phyloP scores from a whole-genome alignment of 371 early-diverging fungal species.

The Mucor ambiguus region DNA sequence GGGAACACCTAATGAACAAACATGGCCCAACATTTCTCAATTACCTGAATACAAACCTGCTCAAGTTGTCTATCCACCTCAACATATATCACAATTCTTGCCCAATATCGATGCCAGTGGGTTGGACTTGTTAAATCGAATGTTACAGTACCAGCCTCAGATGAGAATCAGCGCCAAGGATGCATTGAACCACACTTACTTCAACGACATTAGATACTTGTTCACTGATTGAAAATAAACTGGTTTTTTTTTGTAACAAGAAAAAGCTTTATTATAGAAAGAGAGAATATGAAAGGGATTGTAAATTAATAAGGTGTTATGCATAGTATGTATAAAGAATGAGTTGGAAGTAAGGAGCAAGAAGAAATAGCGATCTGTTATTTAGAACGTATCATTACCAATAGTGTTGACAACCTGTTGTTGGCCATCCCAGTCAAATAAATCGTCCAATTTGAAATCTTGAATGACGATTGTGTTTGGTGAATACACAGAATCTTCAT shows the following conservation, averaged over 20 bases:
- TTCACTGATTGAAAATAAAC: constrained; percentile 14
- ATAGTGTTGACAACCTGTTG: constrained; percentile 14
- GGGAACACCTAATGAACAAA: constrained; percentile 87
- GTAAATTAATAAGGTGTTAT: constrained; percentile 3
- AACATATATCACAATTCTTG: constrained; percentile 64
- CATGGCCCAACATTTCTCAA: constrained; percentile 88
- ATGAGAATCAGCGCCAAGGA: constrained; percentile 85
- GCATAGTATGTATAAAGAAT: neutral
- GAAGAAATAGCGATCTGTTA: neutral
- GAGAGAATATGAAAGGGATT: neutral
- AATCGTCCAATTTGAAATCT: constrained; percentile 40
- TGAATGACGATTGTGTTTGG: constrained; percentile 19
- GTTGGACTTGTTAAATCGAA: constrained; percentile 73
- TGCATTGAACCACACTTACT: constrained; percentile 83
- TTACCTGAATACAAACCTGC: constrained; percentile 87
- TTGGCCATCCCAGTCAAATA: constrained; percentile 48
- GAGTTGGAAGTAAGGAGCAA: neutral
- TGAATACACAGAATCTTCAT: constrained; percentile 32
- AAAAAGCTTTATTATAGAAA: neutral
- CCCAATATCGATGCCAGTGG: constrained; percentile 80
- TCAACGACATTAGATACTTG: constrained; percentile 57
- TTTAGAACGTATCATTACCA: constrained; percentile 10
- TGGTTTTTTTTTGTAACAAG: neutral
- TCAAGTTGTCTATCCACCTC: constrained; percentile 74
- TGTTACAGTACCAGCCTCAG: constrained; percentile 87